These are phyloP conservation scores for Lachancea sp. DNA, from an alignment of 805 yeast species.

Conservation along the genomic window DNA sequence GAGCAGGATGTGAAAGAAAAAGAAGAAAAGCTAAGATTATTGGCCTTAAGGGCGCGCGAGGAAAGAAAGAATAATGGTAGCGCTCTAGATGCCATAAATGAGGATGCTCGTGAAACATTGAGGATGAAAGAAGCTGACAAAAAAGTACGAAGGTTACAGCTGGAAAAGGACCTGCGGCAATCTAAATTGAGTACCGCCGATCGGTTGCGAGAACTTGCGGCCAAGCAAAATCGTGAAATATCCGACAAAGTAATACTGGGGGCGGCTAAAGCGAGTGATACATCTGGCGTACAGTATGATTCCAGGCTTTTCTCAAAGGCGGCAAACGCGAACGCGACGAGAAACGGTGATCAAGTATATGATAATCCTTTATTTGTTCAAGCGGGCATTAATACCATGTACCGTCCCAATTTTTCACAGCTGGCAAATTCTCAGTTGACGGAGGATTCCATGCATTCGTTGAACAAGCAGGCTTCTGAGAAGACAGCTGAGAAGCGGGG, in stretches of 20 bases:
- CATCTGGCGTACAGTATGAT: conserved; percentile 46
- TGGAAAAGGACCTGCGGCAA: conserved; percentile 42
- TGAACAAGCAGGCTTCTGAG: conserved; percentile 13
- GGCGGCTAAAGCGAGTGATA: conserved; percentile 36
- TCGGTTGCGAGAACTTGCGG: conserved; percentile 38
- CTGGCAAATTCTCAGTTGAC: conserved; percentile 14
- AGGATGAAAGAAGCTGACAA: conserved; percentile 36
- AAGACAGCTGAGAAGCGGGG: conserved; percentile 14
- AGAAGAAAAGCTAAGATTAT: conserved; percentile 44
- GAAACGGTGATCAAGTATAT: conserved; percentile 45
- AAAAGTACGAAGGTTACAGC: conserved; percentile 40
- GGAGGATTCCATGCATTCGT: conserved; percentile 9
- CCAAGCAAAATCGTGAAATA: conserved; percentile 43
- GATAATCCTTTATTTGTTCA: conserved; percentile 54
- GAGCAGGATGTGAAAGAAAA: conserved; percentile 44
- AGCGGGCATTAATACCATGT: conserved; percentile 45
- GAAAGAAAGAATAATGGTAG: conserved; percentile 18
- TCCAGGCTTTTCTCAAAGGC: conserved; percentile 49
- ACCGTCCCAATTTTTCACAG: conserved; percentile 34
- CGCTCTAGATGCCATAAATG: conserved; percentile 6
- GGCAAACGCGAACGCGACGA: conserved; percentile 31
- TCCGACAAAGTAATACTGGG: conserved; percentile 53
- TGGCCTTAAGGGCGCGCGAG: conserved; percentile 46
- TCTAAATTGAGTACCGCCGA: conserved; percentile 42
- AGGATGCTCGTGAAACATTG: conserved; percentile 13